Evolutionary conservation across 257 asterid species (phyloP).

Genomic region (Solanum gandarillasii): DNA sequence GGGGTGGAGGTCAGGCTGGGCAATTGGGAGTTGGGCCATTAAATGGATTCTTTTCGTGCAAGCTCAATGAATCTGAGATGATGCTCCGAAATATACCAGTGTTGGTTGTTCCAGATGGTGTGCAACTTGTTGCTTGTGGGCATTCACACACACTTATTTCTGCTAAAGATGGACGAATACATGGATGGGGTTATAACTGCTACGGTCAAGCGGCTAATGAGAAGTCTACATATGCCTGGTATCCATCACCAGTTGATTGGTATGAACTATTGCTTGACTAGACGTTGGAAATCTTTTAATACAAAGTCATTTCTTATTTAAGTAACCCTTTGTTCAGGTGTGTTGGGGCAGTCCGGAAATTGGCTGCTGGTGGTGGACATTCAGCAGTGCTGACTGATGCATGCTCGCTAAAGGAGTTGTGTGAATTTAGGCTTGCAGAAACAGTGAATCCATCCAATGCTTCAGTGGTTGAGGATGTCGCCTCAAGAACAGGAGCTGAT

Average conservation of each 20-base stretch:
- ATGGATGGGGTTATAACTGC: slow-evolving; percentile 96
- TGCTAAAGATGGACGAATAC: slow-evolving; percentile 81
- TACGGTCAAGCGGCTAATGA: slow-evolving; percentile 97
- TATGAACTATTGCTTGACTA: slow-evolving; percentile 17
- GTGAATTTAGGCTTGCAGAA: slow-evolving; percentile 78
- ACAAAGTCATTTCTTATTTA: not conserved
- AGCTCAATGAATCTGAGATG: slow-evolving; percentile 40
- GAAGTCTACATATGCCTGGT: slow-evolving; percentile 90
- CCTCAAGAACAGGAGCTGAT: slow-evolving; percentile 77
- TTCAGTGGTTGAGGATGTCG: slow-evolving; percentile 58
- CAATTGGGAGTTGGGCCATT: slow-evolving; percentile 93
- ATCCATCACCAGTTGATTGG: slow-evolving; percentile 97
- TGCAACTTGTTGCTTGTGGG: slow-evolving; percentile 73
- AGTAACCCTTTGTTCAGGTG: slow-evolving; percentile 40
- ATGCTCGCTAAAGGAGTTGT: slow-evolving; percentile 81
- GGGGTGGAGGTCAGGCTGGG: slow-evolving; percentile 96
- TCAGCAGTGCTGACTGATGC: slow-evolving; percentile 94
- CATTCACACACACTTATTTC: slow-evolving; percentile 88
- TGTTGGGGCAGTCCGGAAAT: slow-evolving; percentile 79
- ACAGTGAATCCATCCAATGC: slow-evolving; percentile 60
- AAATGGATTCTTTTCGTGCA: slow-evolving; percentile 53
- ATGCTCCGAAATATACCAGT: slow-evolving; percentile 84
- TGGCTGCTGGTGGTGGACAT: slow-evolving; percentile 97
- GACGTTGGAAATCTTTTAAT: not conserved
- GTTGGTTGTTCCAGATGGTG: slow-evolving; percentile 66